These are phyloP conservation scores for Xerocomus tenax DNA, from an alignment of 1,284 basidiomycete genomes.

Conservation along the genomic window DNA sequence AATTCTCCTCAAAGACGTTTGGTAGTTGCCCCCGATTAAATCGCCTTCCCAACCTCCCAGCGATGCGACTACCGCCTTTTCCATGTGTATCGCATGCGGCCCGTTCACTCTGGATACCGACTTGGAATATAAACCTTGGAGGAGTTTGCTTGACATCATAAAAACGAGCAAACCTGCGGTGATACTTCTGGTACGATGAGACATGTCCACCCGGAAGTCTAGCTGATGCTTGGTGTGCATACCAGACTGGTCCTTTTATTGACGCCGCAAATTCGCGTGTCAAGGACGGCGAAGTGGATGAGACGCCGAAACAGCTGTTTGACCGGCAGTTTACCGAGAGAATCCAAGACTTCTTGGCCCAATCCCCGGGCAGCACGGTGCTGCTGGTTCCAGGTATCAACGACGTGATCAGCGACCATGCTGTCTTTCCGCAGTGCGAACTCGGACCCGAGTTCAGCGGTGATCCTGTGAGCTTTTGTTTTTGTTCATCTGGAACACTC, in stretches of 20 bases:
- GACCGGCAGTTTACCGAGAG: constrained; percentile 53
- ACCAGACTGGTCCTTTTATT: constrained; percentile 83
- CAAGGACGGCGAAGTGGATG: constrained; percentile 60
- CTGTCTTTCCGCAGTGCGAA: constrained; percentile 82
- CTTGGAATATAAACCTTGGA: constrained; percentile 67
- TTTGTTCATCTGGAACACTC: background rate
- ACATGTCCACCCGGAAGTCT: background rate
- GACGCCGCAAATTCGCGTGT: constrained; percentile 70
- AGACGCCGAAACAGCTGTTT: constrained; percentile 66
- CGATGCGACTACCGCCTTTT: constrained; percentile 42
- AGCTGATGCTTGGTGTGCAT: constrained; percentile 5
- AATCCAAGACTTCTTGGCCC: constrained; percentile 52
- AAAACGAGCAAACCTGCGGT: constrained; percentile 63
- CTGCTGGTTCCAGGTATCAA: constrained; percentile 76
- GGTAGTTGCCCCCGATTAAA: constrained; percentile 42
- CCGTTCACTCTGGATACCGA: constrained; percentile 77
- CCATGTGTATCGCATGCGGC: constrained; percentile 66
- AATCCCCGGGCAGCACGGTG: constrained; percentile 60
- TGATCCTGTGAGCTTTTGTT: constrained; percentile 41
- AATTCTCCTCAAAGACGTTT: background rate
- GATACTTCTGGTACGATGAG: constrained; percentile 61
- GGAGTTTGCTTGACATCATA: constrained; percentile 49
- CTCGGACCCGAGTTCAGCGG: constrained; percentile 41
- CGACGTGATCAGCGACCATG: constrained; percentile 74
- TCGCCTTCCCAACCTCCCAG: constrained; percentile 32